Conservation (phyloP, 2,329 filamentous ascomycete genomes). For the Cytospora leucostoma region DNA sequence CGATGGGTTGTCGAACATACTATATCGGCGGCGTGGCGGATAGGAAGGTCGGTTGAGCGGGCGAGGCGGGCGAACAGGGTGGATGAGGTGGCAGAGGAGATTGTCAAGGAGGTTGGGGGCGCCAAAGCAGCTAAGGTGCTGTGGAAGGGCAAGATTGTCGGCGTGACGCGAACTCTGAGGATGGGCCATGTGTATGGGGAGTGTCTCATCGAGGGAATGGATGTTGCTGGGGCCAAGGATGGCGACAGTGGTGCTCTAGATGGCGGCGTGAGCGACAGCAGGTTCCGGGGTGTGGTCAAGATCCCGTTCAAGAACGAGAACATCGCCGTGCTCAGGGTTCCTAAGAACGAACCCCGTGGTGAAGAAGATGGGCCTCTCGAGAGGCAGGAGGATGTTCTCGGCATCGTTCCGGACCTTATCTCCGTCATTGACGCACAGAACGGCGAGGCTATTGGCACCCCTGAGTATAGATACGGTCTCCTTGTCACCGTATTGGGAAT, state of each 20-base stretch:
- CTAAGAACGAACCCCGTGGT: neutral
- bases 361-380: conserved; percentile 40
- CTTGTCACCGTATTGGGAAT: conserved; percentile 52
- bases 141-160: conserved; percentile 66
- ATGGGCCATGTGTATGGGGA: conserved; percentile 63
- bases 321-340: conserved; percentile 55
- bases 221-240: conserved; percentile 33
- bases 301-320: conserved; percentile 75
- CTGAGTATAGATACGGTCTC: conserved; percentile 57
- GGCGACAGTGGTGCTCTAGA: conserved; percentile 33
- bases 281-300: conserved; percentile 53
- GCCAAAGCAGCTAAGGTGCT: conserved; percentile 54
- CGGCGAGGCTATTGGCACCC: conserved; percentile 57
- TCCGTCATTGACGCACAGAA: conserved; percentile 57
- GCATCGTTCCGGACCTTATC: conserved; percentile 59
- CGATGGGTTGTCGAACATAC: conserved; percentile 56
- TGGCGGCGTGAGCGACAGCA: conserved; percentile 23
- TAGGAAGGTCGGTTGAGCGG: conserved; percentile 59
- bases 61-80: conserved; percentile 52
- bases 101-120: conserved; percentile 60
- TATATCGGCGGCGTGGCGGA: conserved; percentile 57
- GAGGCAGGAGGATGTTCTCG: conserved; percentile 46
- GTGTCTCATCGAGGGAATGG: conserved; percentile 55
- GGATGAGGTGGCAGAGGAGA: conserved; percentile 57
- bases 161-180: conserved; percentile 56